Conservation (phyloP, 78 protist genomes). For the Dictyostelium intermedium region DNA sequence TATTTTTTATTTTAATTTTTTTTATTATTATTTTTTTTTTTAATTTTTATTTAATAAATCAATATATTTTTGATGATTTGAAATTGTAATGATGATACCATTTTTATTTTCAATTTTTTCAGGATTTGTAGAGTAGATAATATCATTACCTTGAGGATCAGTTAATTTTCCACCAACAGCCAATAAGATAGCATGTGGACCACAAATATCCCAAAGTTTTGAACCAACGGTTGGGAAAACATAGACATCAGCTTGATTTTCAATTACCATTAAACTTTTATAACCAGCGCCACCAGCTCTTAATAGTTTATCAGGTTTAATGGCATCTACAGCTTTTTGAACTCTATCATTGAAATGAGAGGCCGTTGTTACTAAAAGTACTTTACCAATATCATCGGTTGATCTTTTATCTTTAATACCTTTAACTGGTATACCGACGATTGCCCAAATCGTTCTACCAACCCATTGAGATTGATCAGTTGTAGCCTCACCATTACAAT, state of each 20-base stretch:
- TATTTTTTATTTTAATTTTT: neutral
- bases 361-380: constrained; percentile 28
- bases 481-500: neutral
- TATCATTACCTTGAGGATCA: constrained; percentile 54
- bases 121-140: constrained; percentile 19
- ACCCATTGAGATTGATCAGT: constrained; percentile 8
- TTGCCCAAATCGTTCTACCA: constrained; percentile 42
- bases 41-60: constrained; percentile 46
- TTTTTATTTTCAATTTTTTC: constrained; percentile 27
- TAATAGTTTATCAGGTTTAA: constrained; percentile 52
- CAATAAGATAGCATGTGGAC: constrained; percentile 72
- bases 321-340: constrained; percentile 14
- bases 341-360: constrained; percentile 35
- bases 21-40: neutral
- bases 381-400: constrained; percentile 49
- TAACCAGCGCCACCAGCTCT: constrained; percentile 83
- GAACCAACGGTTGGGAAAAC: constrained; percentile 78
- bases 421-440: constrained; percentile 24
- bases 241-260: constrained; percentile 74
- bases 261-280: constrained; percentile 73
- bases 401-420: constrained; percentile 35
- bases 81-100: constrained; percentile 53
- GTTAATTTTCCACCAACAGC: constrained; percentile 70
- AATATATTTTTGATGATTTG: constrained; percentile 43
- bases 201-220: constrained; percentile 81